Evolutionary conservation across 2,329 filamentous ascomycete species (phyloP), one percentile per base, ranked within the genome.

Genomic region (Ceratocystis lukuohia): DNA sequence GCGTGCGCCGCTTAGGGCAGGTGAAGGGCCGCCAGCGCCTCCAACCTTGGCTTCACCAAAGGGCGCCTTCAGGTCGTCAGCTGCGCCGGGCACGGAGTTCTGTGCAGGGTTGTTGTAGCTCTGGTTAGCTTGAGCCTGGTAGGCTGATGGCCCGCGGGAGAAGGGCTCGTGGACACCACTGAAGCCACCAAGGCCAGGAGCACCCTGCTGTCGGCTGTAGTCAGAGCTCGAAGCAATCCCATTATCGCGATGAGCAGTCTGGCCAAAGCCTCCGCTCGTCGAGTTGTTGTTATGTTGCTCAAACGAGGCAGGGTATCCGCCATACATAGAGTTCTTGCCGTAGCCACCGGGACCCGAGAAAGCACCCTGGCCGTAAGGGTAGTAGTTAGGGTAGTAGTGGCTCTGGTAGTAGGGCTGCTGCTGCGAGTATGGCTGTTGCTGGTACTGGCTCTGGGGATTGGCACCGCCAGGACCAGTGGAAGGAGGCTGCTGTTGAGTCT

Each of bases 321-420:
- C 80, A 69, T 85, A 85, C 70, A 80, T 76, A 67, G 76, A 77
- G 45, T 76, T 79, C 77, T 84, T 85, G 69, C 79, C 75, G 69
- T 84, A 85, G 22, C 66, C 63, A 17, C 64, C 64, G 1, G 82
- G 82, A 4, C 74, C 77, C 65, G 76, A 66, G 28, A 73, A 73
- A 41, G 77, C 80, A 64, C 78, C 80, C 72, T 83, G 80, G 64
- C 77, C 77, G 56, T 77, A 78, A 65, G 82, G 80, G 71, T 80
- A 82, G 74, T 86, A 87, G 67, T 82, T 79, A 68, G 81, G 78
- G 71, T 87, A 87, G 74, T 85, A 86, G 1, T 83, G 83, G 74
- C 80, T 85, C 70, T 76, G 78, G 71, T 81, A 86, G 75, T 87
- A 87, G 1, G 82, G 82, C 65, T 75, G 76, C 71, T 81, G 80